A percentile compares a stretch with the other conserved stretches of the same genome.
phyloP scores from a whole-genome alignment of 305 asterid species.

The Coffea humblotiana region DNA sequence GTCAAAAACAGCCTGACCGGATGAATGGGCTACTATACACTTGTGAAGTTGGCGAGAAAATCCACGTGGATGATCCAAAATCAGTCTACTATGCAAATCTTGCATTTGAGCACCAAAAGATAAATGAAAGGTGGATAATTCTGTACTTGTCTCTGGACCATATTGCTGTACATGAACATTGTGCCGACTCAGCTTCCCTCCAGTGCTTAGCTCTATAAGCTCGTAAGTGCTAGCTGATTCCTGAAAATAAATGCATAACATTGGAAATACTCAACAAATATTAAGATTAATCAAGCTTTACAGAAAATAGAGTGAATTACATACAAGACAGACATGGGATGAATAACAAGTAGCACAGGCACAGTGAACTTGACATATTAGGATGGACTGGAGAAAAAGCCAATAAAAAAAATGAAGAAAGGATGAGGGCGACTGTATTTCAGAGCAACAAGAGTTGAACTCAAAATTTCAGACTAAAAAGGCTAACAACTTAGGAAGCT shows the following conservation, averaged over 20 bases:
- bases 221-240: conserved; percentile 63
- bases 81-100: conserved; percentile 80
- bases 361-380: not conserved
- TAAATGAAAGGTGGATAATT: conserved; percentile 80
- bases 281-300: too few species aligned
- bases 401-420: not conserved
- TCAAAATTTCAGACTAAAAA: not conserved
- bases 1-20: conserved; percentile 84
- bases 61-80: conserved; percentile 87
- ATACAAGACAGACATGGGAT: too few species aligned
- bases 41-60: conserved; percentile 83
- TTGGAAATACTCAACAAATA: not conserved
- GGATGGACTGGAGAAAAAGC: not conserved
- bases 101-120: conserved; percentile 72
- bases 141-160: conserved; percentile 79
- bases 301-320: too few species aligned
- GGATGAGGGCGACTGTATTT: not conserved
- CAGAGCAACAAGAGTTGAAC: not conserved
- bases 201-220: conserved; percentile 81
- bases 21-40: conserved; percentile 86
- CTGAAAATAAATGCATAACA: conserved; percentile 33
- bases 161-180: conserved; percentile 82
- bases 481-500: not conserved
- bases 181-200: conserved; percentile 91
- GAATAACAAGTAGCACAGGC: too few species aligned